Conservation (phyloP, 768 basidiomycete genomes). For the Pluteus cervinus region DNA sequence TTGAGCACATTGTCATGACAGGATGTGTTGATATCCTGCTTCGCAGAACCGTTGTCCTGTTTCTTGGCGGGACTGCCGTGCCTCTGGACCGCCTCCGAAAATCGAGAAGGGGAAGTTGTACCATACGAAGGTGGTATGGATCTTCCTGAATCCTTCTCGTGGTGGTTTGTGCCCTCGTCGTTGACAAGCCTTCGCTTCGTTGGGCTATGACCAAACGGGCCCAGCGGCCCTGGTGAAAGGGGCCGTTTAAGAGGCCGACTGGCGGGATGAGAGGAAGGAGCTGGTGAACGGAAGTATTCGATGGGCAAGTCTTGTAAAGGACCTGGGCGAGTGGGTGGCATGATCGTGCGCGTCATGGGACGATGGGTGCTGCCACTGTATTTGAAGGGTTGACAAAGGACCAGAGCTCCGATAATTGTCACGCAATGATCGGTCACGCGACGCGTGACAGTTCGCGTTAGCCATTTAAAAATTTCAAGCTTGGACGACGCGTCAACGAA, state of each 20-base stretch:
- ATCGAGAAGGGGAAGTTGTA: constrained; percentile 11
- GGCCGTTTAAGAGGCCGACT: constrained; percentile 51
- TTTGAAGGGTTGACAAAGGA: background rate
- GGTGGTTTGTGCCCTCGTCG: constrained; percentile 45
- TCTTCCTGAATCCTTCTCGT: constrained; percentile 34
- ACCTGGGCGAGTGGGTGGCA: constrained; percentile 39
- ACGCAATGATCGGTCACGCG: constrained; percentile 5
- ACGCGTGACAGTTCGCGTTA: too few species aligned
- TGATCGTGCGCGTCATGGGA: constrained; percentile 12
- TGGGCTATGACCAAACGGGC: constrained; percentile 45
- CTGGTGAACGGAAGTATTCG: constrained; percentile 40
- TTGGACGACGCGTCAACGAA: too few species aligned
- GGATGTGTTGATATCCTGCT: constrained; percentile 19
- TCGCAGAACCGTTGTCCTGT: constrained; percentile 45
- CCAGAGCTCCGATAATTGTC: background rate
- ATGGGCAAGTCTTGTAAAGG: constrained; percentile 60
- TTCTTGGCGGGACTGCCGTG: constrained; percentile 41
- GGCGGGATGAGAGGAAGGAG: constrained; percentile 21
- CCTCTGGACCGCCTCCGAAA: constrained; percentile 18
- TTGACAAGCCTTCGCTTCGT: constrained; percentile 64
- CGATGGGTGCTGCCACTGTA: background rate
- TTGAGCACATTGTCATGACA: too few species aligned
- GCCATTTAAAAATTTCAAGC: too few species aligned
- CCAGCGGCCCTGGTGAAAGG: constrained; percentile 52
- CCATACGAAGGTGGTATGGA: constrained; percentile 23